These are phyloP conservation scores for Neonectria punicea DNA, from an alignment of 2,329 filamentous ascomycete species.

Conservation along the genomic window DNA sequence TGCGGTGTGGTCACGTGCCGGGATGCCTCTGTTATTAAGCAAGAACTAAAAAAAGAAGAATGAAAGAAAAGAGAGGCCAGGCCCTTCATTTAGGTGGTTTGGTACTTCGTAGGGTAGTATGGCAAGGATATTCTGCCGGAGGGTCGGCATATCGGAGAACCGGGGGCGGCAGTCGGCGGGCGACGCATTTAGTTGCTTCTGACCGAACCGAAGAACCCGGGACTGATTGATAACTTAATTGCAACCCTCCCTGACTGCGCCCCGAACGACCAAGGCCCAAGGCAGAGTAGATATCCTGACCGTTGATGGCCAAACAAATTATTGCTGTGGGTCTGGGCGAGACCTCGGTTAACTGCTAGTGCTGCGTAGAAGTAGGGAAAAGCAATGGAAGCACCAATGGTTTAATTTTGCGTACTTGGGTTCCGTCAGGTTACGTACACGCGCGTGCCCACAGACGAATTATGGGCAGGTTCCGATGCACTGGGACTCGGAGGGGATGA, in stretches of 20 bases:
- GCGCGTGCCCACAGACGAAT: background rate
- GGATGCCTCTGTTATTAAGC: background rate
- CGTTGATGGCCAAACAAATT: background rate
- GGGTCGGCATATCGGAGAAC: background rate
- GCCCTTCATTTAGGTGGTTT: too few relatives aligned
- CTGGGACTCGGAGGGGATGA: background rate
- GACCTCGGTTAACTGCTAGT: background rate
- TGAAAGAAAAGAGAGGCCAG: too few relatives aligned
- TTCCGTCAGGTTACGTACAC: background rate
- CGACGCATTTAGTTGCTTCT: background rate
- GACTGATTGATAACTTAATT: constrained; percentile 44
- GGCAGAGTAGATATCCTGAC: background rate
- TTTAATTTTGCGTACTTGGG: background rate
- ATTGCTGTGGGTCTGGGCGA: background rate
- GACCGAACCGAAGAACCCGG: constrained; percentile 10
- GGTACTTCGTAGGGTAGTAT: too few relatives aligned
- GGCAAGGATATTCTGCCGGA: background rate
- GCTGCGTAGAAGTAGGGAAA: background rate
- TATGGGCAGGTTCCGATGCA: background rate
- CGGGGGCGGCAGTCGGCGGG: background rate
- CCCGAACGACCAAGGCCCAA: background rate
- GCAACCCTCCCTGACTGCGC: background rate
- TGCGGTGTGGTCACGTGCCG: background rate
- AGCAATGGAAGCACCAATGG: background rate
- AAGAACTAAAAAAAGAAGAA: background rate